A percentile compares a stretch with the other conserved stretches of the same genome.
Conservation (phyloP, 129 eudicot genomes). For the Flaveria linearis region DNA sequence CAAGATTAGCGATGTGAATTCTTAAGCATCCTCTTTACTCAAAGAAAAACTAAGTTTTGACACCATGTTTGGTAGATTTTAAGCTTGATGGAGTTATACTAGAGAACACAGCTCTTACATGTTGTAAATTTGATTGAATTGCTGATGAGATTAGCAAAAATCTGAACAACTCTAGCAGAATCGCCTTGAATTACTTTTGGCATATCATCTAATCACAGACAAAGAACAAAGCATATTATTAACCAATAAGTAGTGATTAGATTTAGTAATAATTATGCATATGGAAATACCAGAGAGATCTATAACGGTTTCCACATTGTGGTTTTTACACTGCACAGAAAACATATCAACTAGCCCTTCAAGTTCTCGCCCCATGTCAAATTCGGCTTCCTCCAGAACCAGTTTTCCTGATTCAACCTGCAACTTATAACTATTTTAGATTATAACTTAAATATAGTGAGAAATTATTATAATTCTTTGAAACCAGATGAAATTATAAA, state of each 20-base stretch:
- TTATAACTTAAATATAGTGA: background rate
- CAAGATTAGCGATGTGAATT: background rate
- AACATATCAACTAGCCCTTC: slow-evolving; percentile 97
- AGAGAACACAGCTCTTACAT: slow-evolving; percentile 50
- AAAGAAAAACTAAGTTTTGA: slow-evolving; percentile 6
- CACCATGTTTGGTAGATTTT: background rate
- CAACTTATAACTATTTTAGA: background rate
- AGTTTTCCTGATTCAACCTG: slow-evolving; percentile 98
- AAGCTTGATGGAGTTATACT: background rate
- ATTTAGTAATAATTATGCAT: slow-evolving; percentile 12
- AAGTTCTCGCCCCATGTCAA: slow-evolving; percentile 72
- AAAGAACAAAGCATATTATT: slow-evolving; percentile 22
- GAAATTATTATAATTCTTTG: background rate
- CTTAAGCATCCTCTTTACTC: background rate
- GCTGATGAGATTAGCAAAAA: slow-evolving; percentile 78
- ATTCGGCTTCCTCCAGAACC: slow-evolving; percentile 45
- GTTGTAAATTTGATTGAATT: slow-evolving; percentile 46
- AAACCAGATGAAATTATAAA: slow-evolving; percentile 6
- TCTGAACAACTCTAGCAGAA: slow-evolving; percentile 92
- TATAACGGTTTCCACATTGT: slow-evolving; percentile 80
- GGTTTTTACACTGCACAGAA: slow-evolving; percentile 93
- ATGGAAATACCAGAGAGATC: slow-evolving; percentile 76
- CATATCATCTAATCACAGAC: slow-evolving; percentile 68
- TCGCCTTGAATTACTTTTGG: slow-evolving; percentile 84
- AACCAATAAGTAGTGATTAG: slow-evolving; percentile 9